Percentiles rank a stretch among this genome's conserved stretches.
Evolutionary conservation across 495 filamentous ascomycete species (phyloP).

Genomic region (Xylaria scruposa): DNA sequence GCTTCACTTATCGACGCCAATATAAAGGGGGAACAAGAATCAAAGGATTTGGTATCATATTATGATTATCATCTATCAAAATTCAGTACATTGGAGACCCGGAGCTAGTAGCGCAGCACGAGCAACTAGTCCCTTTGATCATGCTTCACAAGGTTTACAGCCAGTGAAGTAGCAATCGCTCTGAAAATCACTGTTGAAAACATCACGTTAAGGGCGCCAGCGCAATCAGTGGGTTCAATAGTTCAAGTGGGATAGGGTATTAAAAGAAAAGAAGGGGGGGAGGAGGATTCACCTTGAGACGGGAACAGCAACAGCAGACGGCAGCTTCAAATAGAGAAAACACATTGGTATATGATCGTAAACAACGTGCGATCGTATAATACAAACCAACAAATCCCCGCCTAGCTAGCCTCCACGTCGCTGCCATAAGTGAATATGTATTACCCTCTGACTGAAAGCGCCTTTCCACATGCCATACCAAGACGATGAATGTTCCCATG

Average conservation of each 20-base stretch:
- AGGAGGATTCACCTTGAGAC: neutral
- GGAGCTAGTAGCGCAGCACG: neutral
- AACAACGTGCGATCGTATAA: conserved; percentile 19
- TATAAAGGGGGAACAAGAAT: neutral
- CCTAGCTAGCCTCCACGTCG: neutral
- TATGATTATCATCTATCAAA: neutral
- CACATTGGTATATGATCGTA: conserved; percentile 10
- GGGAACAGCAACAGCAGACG: conserved; percentile 1
- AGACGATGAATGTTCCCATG: neutral
- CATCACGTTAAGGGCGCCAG: neutral
- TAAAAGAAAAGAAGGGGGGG: neutral
- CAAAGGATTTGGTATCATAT: neutral
- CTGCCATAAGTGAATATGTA: neutral
- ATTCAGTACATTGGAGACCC: neutral
- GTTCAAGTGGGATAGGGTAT: neutral
- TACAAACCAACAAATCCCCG: conserved; percentile 15
- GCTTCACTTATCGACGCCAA: neutral
- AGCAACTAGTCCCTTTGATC: neutral
- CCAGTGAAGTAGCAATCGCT: neutral
- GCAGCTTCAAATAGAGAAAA: conserved; percentile 12
- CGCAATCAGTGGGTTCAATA: neutral
- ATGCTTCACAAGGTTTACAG: neutral
- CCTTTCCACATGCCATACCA: neutral
- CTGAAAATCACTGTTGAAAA: neutral
- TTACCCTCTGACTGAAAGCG: neutral